phyloP scores from a whole-genome alignment of 371 early-diverging fungal genomes.

The Rhizopus microsporus region DNA sequence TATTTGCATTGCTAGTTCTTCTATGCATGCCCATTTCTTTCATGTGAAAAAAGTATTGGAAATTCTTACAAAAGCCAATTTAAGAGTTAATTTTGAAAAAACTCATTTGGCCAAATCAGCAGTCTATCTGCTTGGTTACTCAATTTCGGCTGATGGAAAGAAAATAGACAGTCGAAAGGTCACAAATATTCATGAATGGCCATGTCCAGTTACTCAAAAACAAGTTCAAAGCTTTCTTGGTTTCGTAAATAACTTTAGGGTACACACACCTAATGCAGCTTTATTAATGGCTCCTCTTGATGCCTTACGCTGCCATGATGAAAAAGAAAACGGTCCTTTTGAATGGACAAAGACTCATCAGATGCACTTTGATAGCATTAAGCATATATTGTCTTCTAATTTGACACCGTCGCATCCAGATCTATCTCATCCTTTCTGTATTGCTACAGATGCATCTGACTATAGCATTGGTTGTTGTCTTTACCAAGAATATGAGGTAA shows the following conservation, averaged over 20 bases:
- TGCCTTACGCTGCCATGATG: too few relatives aligned
- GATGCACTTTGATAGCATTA: too few relatives aligned
- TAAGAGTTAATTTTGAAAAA: constrained; percentile 1
- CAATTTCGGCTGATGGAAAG: too few relatives aligned
- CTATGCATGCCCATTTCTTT: not conserved
- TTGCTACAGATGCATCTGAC: constrained; percentile 22
- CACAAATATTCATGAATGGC: constrained; percentile 15
- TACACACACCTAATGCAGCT: constrained; percentile 14
- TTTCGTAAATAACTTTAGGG: constrained; percentile 2
- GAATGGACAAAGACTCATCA: too few relatives aligned
- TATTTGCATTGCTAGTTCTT: constrained; percentile 2
- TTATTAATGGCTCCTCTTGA: not conserved
- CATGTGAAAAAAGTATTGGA: not conserved
- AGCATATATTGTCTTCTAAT: too few relatives aligned
- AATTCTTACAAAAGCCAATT: not conserved
- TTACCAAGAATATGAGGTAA: too few relatives aligned
- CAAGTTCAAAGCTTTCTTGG: constrained; percentile 25
- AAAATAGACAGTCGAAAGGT: constrained; percentile 14
- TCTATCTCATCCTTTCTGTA: constrained; percentile 12
- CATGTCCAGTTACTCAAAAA: constrained; percentile 12
- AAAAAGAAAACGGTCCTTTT: too few relatives aligned
- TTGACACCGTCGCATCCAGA: too few relatives aligned
- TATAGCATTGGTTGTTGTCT: too few relatives aligned
- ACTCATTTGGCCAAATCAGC: not conserved
- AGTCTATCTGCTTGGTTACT: not conserved